Evolutionary conservation across 2,329 filamentous ascomycete genomes (phyloP).

Genomic region (Rutstroemia sp.): DNA sequence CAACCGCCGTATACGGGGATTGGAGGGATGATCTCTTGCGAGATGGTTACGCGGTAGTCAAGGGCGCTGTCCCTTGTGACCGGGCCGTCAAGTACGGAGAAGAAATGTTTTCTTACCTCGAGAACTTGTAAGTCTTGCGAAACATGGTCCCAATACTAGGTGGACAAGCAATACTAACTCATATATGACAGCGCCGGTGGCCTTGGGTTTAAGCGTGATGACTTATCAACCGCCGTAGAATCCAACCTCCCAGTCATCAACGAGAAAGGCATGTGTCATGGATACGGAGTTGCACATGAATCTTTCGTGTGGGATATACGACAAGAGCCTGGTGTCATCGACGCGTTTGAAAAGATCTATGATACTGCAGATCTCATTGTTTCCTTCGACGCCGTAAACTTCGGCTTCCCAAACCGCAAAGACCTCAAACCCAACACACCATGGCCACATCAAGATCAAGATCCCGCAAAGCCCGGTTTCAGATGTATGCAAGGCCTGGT

Average conservation of each 20-base stretch:
- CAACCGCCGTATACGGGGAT: not conserved
- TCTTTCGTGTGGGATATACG: slow-evolving; percentile 33
- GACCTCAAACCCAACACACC: slow-evolving; percentile 14
- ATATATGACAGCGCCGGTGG: too few species aligned
- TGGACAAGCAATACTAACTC: too few species aligned
- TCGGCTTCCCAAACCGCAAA: slow-evolving; percentile 29
- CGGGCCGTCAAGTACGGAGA: slow-evolving; percentile 6
- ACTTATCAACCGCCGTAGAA: slow-evolving; percentile 4
- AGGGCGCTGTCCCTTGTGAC: slow-evolving; percentile 9
- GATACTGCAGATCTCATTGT: slow-evolving; percentile 27
- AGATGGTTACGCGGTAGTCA: slow-evolving; percentile 11
- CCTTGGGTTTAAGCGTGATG: too few species aligned
- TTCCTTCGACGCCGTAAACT: slow-evolving; percentile 34
- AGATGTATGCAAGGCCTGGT: slow-evolving; percentile 37
- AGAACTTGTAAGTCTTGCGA: not conserved
- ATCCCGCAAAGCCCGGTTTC: slow-evolving; percentile 31
- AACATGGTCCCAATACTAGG: too few species aligned
- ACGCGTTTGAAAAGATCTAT: slow-evolving; percentile 34
- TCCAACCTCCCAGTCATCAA: slow-evolving; percentile 22
- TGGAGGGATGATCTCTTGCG: slow-evolving; percentile 10
- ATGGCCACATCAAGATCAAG: slow-evolving; percentile 35
- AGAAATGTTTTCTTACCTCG: slow-evolving; percentile 5
- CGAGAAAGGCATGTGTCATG: slow-evolving; percentile 34
- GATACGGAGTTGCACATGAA: slow-evolving; percentile 33
- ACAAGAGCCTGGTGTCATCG: slow-evolving; percentile 31